Conservation (phyloP, 2,329 filamentous ascomycete species). For the Epichloe hybrida region DNA sequence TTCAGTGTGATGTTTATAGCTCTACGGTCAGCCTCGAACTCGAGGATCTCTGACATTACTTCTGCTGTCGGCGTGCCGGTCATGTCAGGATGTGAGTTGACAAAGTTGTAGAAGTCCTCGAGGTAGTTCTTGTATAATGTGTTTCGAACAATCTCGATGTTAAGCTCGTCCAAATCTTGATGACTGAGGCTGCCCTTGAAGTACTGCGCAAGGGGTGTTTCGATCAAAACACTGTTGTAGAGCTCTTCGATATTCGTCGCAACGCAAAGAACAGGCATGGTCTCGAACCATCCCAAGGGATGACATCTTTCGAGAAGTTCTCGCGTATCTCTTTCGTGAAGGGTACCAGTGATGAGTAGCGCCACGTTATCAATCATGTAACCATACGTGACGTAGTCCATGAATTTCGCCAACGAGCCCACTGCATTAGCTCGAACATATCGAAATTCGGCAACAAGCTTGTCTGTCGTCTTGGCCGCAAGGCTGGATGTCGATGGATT, state of each 20-base stretch:
- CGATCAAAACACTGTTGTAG: slow-evolving; percentile 94
- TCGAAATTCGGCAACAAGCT: slow-evolving; percentile 92
- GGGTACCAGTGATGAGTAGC: slow-evolving; percentile 89
- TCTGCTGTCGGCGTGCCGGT: slow-evolving; percentile 78
- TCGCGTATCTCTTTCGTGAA: slow-evolving; percentile 92
- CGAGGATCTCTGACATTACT: slow-evolving; percentile 88
- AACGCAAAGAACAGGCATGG: slow-evolving; percentile 93
- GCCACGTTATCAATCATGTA: slow-evolving; percentile 99
- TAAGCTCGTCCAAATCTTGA: slow-evolving; percentile 94
- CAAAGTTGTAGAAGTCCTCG: slow-evolving; percentile 91
- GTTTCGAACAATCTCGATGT: slow-evolving; percentile 98
- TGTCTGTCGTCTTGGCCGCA: slow-evolving; percentile 91
- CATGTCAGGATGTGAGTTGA: slow-evolving; percentile 80
- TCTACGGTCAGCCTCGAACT: slow-evolving; percentile 91
- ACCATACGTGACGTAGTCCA: slow-evolving; percentile 96
- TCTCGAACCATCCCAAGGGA: slow-evolving; percentile 96
- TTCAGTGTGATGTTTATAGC: slow-evolving; percentile 99
- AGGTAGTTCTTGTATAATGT: slow-evolving; percentile 99
- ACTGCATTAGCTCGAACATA: slow-evolving; percentile 91
- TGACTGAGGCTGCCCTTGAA: slow-evolving; percentile 96
- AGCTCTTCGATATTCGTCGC: slow-evolving; percentile 97
- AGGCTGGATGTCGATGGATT: slow-evolving; percentile 95
- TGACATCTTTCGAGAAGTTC: slow-evolving; percentile 94
- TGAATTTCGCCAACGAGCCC: slow-evolving; percentile 82
- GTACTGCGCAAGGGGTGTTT: slow-evolving; percentile 89